These are phyloP conservation scores for Phytophthora podocarpi DNA, from an alignment of 352 stramenopile species.

Conservation along the genomic window DNA sequence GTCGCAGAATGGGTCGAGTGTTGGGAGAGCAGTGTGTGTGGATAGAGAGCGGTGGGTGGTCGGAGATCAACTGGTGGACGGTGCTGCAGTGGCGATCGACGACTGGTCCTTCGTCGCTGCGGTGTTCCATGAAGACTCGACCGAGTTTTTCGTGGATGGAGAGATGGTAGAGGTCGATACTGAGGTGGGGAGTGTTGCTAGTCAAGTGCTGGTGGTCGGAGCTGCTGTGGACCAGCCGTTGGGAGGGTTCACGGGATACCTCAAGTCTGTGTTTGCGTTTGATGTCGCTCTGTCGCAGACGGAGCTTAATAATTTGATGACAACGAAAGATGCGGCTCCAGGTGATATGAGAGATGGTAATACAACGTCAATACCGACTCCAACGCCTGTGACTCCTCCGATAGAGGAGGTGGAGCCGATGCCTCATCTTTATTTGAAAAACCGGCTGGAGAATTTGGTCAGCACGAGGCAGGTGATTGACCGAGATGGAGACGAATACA, in stretches of 20 bases:
- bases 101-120: slow-evolving; percentile 51
- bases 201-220: slow-evolving; percentile 23
- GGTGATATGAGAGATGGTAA: background rate
- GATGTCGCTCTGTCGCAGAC: slow-evolving; percentile 39
- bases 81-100: slow-evolving; percentile 10
- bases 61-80: slow-evolving; percentile 3
- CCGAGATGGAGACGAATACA: slow-evolving; percentile 42
- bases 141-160: slow-evolving; percentile 28
- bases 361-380: background rate
- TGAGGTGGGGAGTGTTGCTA: slow-evolving; percentile 21
- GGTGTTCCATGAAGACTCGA: slow-evolving; percentile 36
- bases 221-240: slow-evolving; percentile 7
- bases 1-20: slow-evolving; percentile 45
- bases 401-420: slow-evolving; percentile 4
- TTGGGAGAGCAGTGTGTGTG: slow-evolving; percentile 48
- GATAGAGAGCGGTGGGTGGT: slow-evolving; percentile 40
- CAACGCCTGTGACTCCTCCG: background rate
- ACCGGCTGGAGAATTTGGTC: slow-evolving; percentile 28
- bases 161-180: slow-evolving; percentile 30
- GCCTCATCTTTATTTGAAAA: slow-evolving; percentile 28
- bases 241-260: slow-evolving; percentile 35
- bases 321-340: background rate
- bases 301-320: slow-evolving; percentile 54
- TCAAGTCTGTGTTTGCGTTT: slow-evolving; percentile 56
- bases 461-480: slow-evolving; percentile 26